These are phyloP conservation scores for Pleoardoris graminearum DNA, from an alignment of 2,329 filamentous ascomycete species.

Conservation along the genomic window DNA sequence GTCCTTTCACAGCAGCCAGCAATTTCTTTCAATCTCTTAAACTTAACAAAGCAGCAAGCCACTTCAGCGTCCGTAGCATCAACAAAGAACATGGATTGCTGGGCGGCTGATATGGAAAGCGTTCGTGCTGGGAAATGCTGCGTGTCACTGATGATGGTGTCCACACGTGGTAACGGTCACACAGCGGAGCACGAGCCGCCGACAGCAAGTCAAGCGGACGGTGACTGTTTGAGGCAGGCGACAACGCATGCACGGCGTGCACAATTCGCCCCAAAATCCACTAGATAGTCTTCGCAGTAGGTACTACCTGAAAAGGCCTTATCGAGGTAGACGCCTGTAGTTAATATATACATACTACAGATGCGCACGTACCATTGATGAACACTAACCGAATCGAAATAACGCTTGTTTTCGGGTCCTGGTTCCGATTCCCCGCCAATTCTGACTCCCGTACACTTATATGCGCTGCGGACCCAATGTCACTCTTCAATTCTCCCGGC, in stretches of 20 bases:
- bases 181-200: not conserved
- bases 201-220: constrained; percentile 3
- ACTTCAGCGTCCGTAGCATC: not conserved
- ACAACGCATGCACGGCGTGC: not conserved
- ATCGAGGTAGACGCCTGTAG: too few species aligned
- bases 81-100: not conserved
- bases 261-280: not conserved
- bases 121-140: not conserved
- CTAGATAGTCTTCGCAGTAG: not conserved
- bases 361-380: too few species aligned
- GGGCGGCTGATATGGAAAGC: not conserved
- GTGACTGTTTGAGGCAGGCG: constrained; percentile 1
- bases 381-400: too few species aligned
- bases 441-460: too few species aligned
- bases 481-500: too few species aligned
- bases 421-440: too few species aligned
- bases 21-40: not conserved
- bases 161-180: constrained; percentile 3
- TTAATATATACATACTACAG: too few species aligned
- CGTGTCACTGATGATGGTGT: constrained; percentile 1
- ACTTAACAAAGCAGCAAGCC: not conserved
- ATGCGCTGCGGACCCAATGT: too few species aligned
- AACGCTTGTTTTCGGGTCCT: too few species aligned
- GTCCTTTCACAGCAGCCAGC: not conserved
- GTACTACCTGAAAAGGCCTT: too few species aligned